phyloP scores from a whole-genome alignment of 306 rosid genomes.

The Gillenia trifoliata region DNA sequence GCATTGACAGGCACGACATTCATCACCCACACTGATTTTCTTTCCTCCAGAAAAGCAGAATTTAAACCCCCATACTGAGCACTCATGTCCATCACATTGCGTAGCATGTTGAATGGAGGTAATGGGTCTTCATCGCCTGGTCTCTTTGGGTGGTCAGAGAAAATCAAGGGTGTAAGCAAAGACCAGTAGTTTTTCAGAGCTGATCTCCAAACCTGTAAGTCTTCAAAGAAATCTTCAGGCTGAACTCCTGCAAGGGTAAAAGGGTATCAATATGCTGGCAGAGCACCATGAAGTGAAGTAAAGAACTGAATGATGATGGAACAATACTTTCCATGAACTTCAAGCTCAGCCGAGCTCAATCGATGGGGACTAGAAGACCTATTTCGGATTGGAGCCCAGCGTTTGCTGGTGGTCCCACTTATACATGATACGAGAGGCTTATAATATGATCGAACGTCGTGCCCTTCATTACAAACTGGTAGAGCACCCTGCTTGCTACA shows the following conservation, averaged over 20 bases:
- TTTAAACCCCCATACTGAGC: slow-evolving; percentile 87
- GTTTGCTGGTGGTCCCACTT: slow-evolving; percentile 74
- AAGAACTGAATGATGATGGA: slow-evolving; percentile 14
- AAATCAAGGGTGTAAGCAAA: slow-evolving; percentile 88
- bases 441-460: slow-evolving; percentile 59
- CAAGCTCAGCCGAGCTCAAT: slow-evolving; percentile 60
- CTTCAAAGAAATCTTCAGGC: slow-evolving; percentile 82
- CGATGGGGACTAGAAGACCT: slow-evolving; percentile 55
- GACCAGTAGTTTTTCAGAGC: slow-evolving; percentile 87
- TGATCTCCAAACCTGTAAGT: slow-evolving; percentile 64
- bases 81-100: slow-evolving; percentile 95
- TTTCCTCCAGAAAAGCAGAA: slow-evolving; percentile 82
- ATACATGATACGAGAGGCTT: slow-evolving; percentile 77
- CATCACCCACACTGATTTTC: slow-evolving; percentile 95
- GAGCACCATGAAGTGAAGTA: slow-evolving; percentile 3
- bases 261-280: slow-evolving; percentile 25
- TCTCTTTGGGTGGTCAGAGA: slow-evolving; percentile 99
- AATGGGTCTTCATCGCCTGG: slow-evolving; percentile 99
- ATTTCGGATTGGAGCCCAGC: slow-evolving; percentile 85
- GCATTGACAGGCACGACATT: slow-evolving; percentile 80
- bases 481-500: slow-evolving; percentile 55
- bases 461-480: slow-evolving; percentile 68
- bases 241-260: slow-evolving; percentile 68
- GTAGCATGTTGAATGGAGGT: slow-evolving; percentile 96
- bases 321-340: slow-evolving; percentile 87